Conservation (phyloP, 306 rosid species). For the Echinosophora koreensis region DNA sequence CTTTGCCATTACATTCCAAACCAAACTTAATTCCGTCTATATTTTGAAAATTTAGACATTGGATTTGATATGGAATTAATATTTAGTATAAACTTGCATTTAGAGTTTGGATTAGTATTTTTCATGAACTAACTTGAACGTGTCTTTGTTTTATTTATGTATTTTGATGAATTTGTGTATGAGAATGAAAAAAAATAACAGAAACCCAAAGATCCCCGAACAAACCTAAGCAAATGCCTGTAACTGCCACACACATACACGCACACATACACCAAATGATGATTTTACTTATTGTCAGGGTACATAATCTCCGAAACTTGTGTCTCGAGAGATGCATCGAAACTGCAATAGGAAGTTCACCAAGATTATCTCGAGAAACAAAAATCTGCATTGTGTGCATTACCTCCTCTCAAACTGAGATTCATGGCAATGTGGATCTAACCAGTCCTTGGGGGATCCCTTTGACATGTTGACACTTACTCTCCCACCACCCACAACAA, state of each 20-base stretch:
- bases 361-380: constrained; percentile 38
- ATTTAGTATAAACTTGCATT: background rate
- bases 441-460: constrained; percentile 83
- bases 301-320: constrained; percentile 44
- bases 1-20: too few species aligned
- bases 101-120: too few species aligned
- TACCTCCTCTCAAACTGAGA: constrained; percentile 78
- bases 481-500: constrained; percentile 87
- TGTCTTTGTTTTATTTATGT: too few species aligned
- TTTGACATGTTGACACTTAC: constrained; percentile 53
- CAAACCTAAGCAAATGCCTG: background rate
- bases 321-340: constrained; percentile 42
- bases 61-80: too few species aligned
- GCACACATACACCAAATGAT: too few species aligned
- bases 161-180: background rate
- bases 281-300: constrained; percentile 53
- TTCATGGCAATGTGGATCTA: constrained; percentile 96
- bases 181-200: too few species aligned
- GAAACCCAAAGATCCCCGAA: background rate
- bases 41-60: background rate
- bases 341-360: constrained; percentile 31
- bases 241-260: constrained; percentile 15
- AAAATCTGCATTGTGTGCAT: constrained; percentile 45
- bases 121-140: background rate
- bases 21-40: too few species aligned